Base-by-base conservation (phyloP, 768 basidiomycete genomes). In the Lactifluus volemus region DNA sequence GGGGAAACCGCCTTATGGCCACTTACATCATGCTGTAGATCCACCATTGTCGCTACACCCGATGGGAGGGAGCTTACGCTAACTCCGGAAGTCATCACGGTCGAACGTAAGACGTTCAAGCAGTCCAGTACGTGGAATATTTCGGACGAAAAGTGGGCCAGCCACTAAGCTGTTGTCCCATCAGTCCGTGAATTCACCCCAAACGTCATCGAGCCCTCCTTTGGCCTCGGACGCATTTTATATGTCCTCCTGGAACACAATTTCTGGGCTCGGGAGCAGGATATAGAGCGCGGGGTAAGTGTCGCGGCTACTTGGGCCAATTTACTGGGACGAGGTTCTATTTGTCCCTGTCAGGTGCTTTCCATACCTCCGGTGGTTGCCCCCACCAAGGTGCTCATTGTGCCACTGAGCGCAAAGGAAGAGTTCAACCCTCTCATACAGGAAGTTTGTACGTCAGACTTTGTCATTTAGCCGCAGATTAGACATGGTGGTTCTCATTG, bases 171-270 rank as follows among this genome's bases (percentile, higher is more conserved):
- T 42, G 57, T 65, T 50, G 39, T 54, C 54, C 44, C 58, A 56
- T 59, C 70, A 97, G 94, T 92, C 66, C 91, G 96, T 65, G 95
- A 98, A 75, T 97, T 82, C 75, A 92, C 85, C 58, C 97, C 96
- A 41, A 98, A 98, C 73, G 97, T 99, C 73, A 96, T 98, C 72
- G 96, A 98, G 72, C 95, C 97, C 25, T 99, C 97, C 4, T 97
- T 98, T 74, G 96, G 97, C 61, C 84, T 98, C 66, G 96, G 96
- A 56, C 92, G 96, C 57, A 97, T 98, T 68, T 78, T 98, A 49
- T 98, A 98, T 73, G 85, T 84, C 32, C 79, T 98, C 54, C 84
- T 99, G 38, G 97, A 99, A 73, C 97, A 98, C 78, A 85, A 83
- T 68, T 99, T 87, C 80, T 98, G 96, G 97, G 83, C 83, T 61